Conservation (phyloP, 2,329 filamentous ascomycete species). For the Diaporthe ilicicola region DNA sequence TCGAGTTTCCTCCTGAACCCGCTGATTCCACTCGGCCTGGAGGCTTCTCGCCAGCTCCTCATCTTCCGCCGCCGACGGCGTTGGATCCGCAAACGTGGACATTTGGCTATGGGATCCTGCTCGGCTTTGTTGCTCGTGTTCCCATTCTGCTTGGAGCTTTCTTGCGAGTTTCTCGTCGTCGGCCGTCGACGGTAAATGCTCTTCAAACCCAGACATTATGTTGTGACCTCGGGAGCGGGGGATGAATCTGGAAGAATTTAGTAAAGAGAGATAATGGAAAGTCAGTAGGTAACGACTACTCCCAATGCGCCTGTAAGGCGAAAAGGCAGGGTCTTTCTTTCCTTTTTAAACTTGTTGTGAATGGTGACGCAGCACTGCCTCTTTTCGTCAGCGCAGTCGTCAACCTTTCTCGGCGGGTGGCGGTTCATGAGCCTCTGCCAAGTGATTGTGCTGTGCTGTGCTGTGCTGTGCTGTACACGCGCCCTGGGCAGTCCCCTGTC, state of each 20-base stretch:
- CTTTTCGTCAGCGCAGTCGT: constrained; percentile 20
- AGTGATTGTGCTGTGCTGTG: neutral
- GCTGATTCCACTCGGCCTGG: neutral
- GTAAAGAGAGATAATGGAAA: no score
- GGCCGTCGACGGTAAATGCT: constrained; percentile 7
- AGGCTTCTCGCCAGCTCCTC: neutral
- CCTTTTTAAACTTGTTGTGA: neutral
- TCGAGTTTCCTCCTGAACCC: neutral
- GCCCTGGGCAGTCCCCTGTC: constrained; percentile 14
- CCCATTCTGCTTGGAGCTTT: constrained; percentile 10
- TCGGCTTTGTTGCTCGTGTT: neutral
- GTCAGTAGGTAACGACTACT: no score
- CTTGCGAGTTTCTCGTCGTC: constrained; percentile 11
- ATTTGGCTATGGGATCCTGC: neutral
- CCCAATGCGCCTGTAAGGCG: neutral
- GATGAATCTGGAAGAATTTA: neutral
- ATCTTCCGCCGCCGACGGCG: neutral
- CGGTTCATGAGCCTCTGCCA: neutral
- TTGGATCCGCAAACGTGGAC: neutral
- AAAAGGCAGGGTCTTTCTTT: neutral
- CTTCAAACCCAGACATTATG: neutral
- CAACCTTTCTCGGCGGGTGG: constrained; percentile 26
- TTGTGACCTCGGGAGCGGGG: neutral
- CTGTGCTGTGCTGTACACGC: constrained; percentile 7
- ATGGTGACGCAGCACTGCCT: neutral